phyloP scores from a whole-genome alignment of 495 filamentous ascomycete species.

The Trichoderma asperelloides region DNA sequence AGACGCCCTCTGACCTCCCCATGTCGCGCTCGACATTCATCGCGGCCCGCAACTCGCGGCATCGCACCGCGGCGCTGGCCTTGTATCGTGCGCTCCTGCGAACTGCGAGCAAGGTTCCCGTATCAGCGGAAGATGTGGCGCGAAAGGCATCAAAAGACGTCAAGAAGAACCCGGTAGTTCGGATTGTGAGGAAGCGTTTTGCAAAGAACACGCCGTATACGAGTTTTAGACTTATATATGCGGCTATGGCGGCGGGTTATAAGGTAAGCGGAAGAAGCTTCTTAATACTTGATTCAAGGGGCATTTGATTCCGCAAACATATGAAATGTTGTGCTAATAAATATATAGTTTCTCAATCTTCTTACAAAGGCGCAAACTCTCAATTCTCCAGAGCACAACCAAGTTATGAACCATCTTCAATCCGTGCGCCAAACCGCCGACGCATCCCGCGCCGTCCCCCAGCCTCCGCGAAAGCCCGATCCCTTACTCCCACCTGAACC shows the following conservation, averaged over 20 bases:
- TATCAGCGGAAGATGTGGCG: conserved; percentile 23
- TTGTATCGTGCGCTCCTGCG: conserved; percentile 60
- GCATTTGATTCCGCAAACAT: neutral
- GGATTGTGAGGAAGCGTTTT: conserved; percentile 43
- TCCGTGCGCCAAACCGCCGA: conserved; percentile 12
- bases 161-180: conserved; percentile 19
- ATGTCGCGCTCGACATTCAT: conserved; percentile 27
- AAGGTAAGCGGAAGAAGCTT: conserved; percentile 30
- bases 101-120: conserved; percentile 40
- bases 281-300: conserved; percentile 8
- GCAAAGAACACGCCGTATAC: conserved; percentile 42
- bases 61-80: conserved; percentile 55
- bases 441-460: conserved; percentile 13
- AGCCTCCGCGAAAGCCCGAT: conserved; percentile 5
- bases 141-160: conserved; percentile 15
- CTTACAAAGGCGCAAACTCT: conserved; percentile 9
- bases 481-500: neutral
- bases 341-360: conserved; percentile 5
- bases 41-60: conserved; percentile 34
- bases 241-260: conserved; percentile 52
- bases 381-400: conserved; percentile 9
- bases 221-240: conserved; percentile 38
- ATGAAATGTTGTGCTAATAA: neutral
- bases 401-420: conserved; percentile 17
- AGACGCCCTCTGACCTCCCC: neutral